Conservation (phyloP, 768 basidiomycete species). For the Gymnopilus dilepis region DNA sequence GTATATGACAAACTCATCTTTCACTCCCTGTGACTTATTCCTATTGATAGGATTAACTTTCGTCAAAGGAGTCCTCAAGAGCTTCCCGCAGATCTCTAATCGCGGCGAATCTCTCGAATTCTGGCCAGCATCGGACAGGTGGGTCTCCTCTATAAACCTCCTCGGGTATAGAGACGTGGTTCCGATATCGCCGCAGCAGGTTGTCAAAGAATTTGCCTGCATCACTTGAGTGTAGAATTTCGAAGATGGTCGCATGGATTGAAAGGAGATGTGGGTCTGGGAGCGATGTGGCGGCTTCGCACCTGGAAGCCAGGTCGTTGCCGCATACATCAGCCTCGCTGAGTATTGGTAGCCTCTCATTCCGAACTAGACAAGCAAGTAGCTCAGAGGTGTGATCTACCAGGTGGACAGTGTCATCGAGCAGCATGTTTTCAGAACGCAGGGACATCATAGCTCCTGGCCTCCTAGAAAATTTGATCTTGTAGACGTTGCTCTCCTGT, state of each 20-base stretch:
- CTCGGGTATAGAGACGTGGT: neutral
- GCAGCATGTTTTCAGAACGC: neutral
- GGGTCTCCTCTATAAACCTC: neutral
- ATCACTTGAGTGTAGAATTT: neutral
- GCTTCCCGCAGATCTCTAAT: neutral
- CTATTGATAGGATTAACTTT: no score
- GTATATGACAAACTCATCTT: no score
- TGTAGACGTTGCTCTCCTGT: neutral
- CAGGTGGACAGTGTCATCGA: neutral
- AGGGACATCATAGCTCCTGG: neutral
- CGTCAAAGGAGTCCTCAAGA: neutral
- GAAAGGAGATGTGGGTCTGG: neutral
- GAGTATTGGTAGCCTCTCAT: neutral
- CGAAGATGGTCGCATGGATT: neutral
- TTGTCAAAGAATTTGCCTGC: neutral
- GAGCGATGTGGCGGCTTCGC: neutral
- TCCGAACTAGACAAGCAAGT: neutral
- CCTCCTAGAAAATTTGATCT: neutral
- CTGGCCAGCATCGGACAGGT: no score
- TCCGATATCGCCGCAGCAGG: neutral
- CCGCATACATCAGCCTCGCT: neutral
- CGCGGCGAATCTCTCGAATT: neutral
- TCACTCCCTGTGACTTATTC: no score
- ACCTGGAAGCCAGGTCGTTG: neutral
- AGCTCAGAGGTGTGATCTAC: neutral